Evolutionary conservation across 495 filamentous ascomycete species (phyloP).

Genomic region (Usnea hakonensis): DNA sequence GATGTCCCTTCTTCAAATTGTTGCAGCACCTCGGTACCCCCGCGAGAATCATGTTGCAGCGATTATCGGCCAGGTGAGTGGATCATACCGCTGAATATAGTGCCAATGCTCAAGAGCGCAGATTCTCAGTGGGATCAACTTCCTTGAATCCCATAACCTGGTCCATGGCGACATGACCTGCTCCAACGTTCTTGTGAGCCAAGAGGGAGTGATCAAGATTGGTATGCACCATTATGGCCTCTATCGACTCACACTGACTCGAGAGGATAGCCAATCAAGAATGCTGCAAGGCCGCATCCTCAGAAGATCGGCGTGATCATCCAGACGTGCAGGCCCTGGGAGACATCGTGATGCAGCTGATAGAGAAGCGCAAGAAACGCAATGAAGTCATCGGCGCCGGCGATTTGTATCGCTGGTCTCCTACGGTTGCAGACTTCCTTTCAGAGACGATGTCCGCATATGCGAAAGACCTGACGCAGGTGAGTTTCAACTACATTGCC

Average conservation of each 20-base stretch:
- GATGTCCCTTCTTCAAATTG: no score
- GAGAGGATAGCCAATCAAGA: no score
- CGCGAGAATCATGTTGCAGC: no score
- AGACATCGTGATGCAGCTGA: constrained; percentile 10
- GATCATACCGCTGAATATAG: no score
- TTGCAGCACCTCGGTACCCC: no score
- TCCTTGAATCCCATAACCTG: constrained; percentile 7
- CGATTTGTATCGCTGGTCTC: constrained; percentile 1
- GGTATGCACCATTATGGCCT: no score
- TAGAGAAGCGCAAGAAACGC: not conserved
- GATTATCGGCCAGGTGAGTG: no score
- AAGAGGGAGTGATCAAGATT: constrained; percentile 5
- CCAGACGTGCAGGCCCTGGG: not conserved
- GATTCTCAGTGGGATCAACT: constrained; percentile 6
- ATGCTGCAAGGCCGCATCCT: not conserved
- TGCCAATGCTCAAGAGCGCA: not conserved
- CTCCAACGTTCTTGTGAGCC: constrained; percentile 1
- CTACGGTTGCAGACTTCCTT: constrained; percentile 10
- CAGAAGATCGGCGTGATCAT: constrained; percentile 1
- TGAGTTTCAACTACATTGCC: constrained; percentile 1
- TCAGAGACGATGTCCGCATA: not conserved
- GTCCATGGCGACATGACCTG: constrained; percentile 9
- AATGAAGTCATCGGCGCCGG: not conserved
- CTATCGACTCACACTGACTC: no score
- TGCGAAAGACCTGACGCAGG: constrained; percentile 2